These are phyloP conservation scores for Nepenthes mirabilis DNA, from an alignment of 148 eudicot genomes.

Conservation along the genomic window DNA sequence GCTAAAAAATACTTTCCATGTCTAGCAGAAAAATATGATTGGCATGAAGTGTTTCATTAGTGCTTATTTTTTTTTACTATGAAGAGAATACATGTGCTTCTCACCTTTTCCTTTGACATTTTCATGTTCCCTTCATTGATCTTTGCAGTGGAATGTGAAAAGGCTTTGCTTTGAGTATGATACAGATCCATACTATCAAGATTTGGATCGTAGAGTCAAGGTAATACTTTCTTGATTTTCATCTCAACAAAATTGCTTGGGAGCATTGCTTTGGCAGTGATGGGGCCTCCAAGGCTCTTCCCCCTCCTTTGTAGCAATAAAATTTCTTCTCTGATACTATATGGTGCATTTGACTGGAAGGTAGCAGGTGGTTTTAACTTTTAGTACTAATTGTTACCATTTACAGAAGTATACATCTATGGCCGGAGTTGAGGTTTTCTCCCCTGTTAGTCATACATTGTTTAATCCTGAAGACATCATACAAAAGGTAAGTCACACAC, in stretches of 20 bases:
- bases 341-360: not conserved
- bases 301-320: too few relatives aligned
- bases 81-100: not conserved
- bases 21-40: not conserved
- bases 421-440: slow-evolving; percentile 58
- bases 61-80: too few relatives aligned
- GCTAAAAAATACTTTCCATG: too few relatives aligned
- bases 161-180: slow-evolving; percentile 83
- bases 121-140: not conserved
- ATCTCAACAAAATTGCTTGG: not conserved
- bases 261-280: too few relatives aligned
- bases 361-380: not conserved
- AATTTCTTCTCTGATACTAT: too few relatives aligned
- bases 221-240: slow-evolving; percentile 13
- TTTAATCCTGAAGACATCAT: slow-evolving; percentile 77
- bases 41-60: not conserved
- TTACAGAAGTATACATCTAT: slow-evolving; percentile 48
- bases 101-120: not conserved
- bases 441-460: slow-evolving; percentile 89
- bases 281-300: too few relatives aligned
- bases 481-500: slow-evolving; percentile 39
- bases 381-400: slow-evolving; percentile 1
- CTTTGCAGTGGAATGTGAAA: slow-evolving; percentile 71
- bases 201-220: slow-evolving; percentile 61
- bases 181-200: slow-evolving; percentile 86